Base-by-base conservation (phyloP, 805 yeast genomes). In the Brettanomyces sp. region DNA sequence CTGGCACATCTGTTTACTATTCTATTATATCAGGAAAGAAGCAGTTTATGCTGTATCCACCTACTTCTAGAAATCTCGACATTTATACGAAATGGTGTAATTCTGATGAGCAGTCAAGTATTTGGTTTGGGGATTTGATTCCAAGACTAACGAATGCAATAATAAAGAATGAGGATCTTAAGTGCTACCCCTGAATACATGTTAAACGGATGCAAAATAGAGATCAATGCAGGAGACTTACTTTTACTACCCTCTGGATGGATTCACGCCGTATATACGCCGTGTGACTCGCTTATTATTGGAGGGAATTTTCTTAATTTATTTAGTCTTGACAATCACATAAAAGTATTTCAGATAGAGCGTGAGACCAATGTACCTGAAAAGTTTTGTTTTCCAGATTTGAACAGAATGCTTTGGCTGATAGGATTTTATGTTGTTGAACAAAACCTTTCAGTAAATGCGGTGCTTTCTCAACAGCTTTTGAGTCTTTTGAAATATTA, bases 1-100 rank as follows among this genome's bases (percentile, higher is more conserved):
- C 95, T 2, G 97, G 96, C 0, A 85, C 96, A 0, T 84, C 93
- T 1, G 97, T 89, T 4, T 89, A 86, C 59, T 89, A 89, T 62
- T 86, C 91, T 2, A 79, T 89, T 3, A 64, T 89, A 13, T 66
- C 72, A n/a, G 97, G 97, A 1, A 54, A 66, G 3, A 89, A 89
- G 56, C 73, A 79, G 32, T 89, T 89, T 56, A 61, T 88, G 41
- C 76, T 89, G 73, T 79, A 73, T 54, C 95, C 95, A 0, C 96
- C 96, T 3, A 79, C 95, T 0, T 59, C 65, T 2, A 53, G 61
- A 12, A 89, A 88, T 54, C 67, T 88, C 43, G 58, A 67, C 13
- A 69, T 74, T 33, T 89, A 87, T 57, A 73, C 74, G 35, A 62
- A 71, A 34, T 89, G 97, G 97, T 82, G 95, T 56, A 64, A 67